A percentile compares a stretch with the other conserved stretches of the same genome.
phyloP scores from a whole-genome alignment of 805 yeast genomes.

The Candida alai region DNA sequence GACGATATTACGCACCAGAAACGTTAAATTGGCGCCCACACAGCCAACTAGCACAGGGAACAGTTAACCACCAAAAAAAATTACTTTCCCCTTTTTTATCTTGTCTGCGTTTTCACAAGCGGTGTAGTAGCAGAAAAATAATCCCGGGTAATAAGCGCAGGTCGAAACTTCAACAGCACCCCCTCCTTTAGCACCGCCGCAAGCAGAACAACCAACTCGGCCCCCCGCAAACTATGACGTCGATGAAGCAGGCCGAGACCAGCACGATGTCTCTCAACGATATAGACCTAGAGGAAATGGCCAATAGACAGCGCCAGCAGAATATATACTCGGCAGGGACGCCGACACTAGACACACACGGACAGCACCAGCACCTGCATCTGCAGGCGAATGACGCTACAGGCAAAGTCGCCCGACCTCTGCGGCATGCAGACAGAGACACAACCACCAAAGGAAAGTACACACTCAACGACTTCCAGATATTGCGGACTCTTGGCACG shows the following conservation, averaged over 20 bases:
- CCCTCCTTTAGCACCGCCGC: neutral
- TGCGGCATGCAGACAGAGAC: conserved; percentile 18
- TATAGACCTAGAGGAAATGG: conserved; percentile 25
- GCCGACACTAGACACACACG: conserved; percentile 14
- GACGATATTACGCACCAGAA: no score
- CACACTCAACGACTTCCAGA: conserved; percentile 51
- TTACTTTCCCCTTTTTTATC: no score
- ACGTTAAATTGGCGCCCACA: no score
- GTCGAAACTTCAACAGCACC: neutral
- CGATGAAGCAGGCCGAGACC: conserved; percentile 22
- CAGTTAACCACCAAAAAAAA: no score
- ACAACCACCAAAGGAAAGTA: conserved; percentile 55
- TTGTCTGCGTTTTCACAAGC: no score
- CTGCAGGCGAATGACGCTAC: conserved; percentile 5
- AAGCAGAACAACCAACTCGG: neutral
- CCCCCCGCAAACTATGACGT: conserved; percentile 16
- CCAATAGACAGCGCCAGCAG: conserved; percentile 25
- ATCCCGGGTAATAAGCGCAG: no score
- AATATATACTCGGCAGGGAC: conserved; percentile 20
- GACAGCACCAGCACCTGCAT: no score
- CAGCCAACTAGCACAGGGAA: no score
- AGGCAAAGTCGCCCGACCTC: conserved; percentile 4
- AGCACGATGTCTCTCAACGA: conserved; percentile 23
- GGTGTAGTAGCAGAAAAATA: no score
- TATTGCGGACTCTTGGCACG: conserved; percentile 55